phyloP scores from a whole-genome alignment of 2,329 filamentous ascomycete species.

The Cordyceps fumosorosea region DNA sequence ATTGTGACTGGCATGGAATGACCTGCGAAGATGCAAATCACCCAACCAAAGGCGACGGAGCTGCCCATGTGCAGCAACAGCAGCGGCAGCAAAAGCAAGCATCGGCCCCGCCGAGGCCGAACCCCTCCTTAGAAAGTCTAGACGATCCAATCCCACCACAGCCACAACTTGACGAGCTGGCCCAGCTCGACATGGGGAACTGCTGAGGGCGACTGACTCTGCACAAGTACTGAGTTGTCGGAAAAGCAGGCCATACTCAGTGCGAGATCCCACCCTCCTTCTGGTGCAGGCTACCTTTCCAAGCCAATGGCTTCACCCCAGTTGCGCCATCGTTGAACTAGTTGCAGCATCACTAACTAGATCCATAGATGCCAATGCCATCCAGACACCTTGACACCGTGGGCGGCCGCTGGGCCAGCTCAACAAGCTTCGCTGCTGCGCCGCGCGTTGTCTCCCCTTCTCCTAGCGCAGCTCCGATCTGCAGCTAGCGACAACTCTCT shows the following conservation, averaged over 20 bases:
- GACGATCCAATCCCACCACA: not conserved
- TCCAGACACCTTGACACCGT: not conserved
- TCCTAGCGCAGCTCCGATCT: conserved; percentile 6
- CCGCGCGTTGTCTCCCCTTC: not conserved
- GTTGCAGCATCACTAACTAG: not conserved
- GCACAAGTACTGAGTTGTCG: not conserved
- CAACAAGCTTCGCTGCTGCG: not conserved
- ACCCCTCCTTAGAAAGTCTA: not conserved
- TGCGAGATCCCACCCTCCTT: not conserved
- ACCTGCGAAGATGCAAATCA: not conserved
- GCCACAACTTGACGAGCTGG: not conserved
- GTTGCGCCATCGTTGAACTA: not conserved
- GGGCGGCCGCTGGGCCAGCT: not conserved
- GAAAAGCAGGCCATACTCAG: not conserved
- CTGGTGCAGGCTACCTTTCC: not conserved
- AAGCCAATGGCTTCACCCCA: not conserved
- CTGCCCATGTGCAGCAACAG: not conserved
- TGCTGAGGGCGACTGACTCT: too few species aligned
- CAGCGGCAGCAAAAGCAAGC: not conserved
- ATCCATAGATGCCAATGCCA: not conserved
- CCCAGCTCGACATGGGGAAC: not conserved
- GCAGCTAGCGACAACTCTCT: conserved; percentile 5
- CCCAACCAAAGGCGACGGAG: conserved; percentile 6
- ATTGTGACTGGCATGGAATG: not conserved
- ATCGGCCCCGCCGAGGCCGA: conserved; percentile 9